Conservation (phyloP, 208 protist species). For the Crithidia expoeki region DNA sequence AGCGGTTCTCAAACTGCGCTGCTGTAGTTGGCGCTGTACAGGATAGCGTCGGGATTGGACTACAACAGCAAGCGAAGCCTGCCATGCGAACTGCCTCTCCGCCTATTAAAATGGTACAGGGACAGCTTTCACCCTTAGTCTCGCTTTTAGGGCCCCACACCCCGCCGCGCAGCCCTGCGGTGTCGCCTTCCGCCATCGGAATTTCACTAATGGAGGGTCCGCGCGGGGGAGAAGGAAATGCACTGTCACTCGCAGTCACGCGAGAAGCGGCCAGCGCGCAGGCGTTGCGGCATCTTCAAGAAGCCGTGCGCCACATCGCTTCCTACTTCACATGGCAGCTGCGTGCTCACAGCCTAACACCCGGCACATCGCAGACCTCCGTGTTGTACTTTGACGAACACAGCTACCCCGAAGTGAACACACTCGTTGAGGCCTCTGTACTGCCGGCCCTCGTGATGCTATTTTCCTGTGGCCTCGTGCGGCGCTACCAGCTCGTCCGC, state of each 20-base stretch:
- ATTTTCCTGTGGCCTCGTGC: slow-evolving; percentile 34
- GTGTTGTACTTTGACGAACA: slow-evolving; percentile 47
- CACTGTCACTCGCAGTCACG: neutral
- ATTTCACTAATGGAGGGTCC: neutral
- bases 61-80: neutral
- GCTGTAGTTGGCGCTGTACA: too few species aligned
- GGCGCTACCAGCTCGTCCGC: slow-evolving; percentile 35
- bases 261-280: neutral
- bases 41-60: too few species aligned
- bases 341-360: slow-evolving; percentile 1
- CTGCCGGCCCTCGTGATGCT: slow-evolving; percentile 38
- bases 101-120: neutral
- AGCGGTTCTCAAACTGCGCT: neutral
- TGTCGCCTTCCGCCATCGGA: neutral
- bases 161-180: neutral
- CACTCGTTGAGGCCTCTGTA: slow-evolving; percentile 33
- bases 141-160: neutral
- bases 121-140: too few species aligned
- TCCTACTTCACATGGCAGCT: slow-evolving; percentile 44
- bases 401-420: slow-evolving; percentile 30
- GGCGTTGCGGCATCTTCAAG: neutral
- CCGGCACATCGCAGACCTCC: neutral
- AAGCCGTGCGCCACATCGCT: slow-evolving; percentile 8
- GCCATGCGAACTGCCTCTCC: neutral
- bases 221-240: neutral